phyloP scores from a whole-genome alignment of 495 filamentous ascomycete species.

The Hyaloscypha bicolor region DNA sequence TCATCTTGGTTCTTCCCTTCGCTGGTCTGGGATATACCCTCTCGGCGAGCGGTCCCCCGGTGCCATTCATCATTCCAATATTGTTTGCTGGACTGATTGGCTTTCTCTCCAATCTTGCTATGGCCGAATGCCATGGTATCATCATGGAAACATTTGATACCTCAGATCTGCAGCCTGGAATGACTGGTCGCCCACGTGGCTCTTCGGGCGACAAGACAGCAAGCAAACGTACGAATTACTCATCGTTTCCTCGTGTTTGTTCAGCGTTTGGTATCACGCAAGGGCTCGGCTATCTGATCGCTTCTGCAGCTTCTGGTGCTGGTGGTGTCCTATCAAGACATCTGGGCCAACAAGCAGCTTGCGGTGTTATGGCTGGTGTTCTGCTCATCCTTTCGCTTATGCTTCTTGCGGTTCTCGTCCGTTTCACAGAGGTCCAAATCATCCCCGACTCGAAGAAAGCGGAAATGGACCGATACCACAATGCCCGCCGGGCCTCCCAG shows the following conservation, averaged over 20 bases:
- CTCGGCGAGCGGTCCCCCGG: constrained; percentile 57
- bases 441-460: constrained; percentile 57
- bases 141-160: constrained; percentile 83
- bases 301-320: constrained; percentile 63
- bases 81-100: constrained; percentile 67
- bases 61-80: constrained; percentile 62
- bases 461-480: constrained; percentile 53
- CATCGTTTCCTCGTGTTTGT: constrained; percentile 67
- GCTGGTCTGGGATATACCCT: constrained; percentile 66
- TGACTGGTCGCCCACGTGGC: constrained; percentile 57
- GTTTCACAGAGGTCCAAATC: constrained; percentile 66
- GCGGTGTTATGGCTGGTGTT: constrained; percentile 63
- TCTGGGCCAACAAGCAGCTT: constrained; percentile 65
- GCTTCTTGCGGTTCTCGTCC: constrained; percentile 57
- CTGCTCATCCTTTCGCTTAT: constrained; percentile 64
- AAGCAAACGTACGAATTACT: constrained; percentile 64
- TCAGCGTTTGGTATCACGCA: constrained; percentile 75
- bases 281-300: constrained; percentile 62
- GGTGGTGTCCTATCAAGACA: constrained; percentile 62
- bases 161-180: constrained; percentile 62
- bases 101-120: constrained; percentile 69
- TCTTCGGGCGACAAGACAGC: constrained; percentile 47
- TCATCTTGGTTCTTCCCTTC: constrained; percentile 64
- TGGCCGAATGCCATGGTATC: constrained; percentile 74
- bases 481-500: constrained; percentile 37